Conservation (phyloP, 2,329 filamentous ascomycete species). For the Mollisia scopiformis region DNA sequence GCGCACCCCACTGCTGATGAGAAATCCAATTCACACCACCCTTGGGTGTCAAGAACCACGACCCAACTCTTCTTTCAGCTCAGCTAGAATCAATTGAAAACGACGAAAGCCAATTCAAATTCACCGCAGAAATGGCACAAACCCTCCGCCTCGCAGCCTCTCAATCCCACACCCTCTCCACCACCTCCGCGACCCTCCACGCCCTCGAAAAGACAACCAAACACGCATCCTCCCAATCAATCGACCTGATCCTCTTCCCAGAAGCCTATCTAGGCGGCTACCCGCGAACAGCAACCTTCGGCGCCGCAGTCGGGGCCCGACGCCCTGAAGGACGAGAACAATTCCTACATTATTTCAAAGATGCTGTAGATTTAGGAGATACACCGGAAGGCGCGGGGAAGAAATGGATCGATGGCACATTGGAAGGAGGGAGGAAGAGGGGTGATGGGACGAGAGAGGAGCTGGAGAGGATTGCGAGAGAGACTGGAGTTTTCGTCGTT, state of each 20-base stretch:
- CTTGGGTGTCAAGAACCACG: background rate
- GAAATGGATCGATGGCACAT: conserved; percentile 47
- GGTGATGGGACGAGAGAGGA: conserved; percentile 81
- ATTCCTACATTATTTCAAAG: conserved; percentile 78
- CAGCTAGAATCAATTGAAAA: background rate
- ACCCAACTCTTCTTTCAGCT: background rate
- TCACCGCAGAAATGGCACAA: conserved; percentile 27
- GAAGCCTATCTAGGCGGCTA: conserved; percentile 94
- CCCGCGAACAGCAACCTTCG: conserved; percentile 80
- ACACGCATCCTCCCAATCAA: background rate
- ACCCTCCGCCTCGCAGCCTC: conserved; percentile 47
- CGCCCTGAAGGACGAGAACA: conserved; percentile 74
- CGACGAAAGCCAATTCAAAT: background rate
- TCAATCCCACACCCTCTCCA: conserved; percentile 50
- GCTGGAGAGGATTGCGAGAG: conserved; percentile 73
- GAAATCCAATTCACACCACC: background rate
- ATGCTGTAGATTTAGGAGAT: conserved; percentile 83
- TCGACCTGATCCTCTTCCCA: conserved; percentile 80
- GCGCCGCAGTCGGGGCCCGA: conserved; percentile 72
- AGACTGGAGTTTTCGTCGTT: conserved; percentile 82
- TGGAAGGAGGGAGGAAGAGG: conserved; percentile 46
- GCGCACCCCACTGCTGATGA: background rate
- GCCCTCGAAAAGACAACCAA: conserved; percentile 66
- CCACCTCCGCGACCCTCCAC: conserved; percentile 59
- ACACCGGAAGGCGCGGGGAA: conserved; percentile 69